Evolutionary conservation across 257 asterid genomes (phyloP), one percentile per base, ranked within the genome.

Genomic region (Anisodus tanguticus): DNA sequence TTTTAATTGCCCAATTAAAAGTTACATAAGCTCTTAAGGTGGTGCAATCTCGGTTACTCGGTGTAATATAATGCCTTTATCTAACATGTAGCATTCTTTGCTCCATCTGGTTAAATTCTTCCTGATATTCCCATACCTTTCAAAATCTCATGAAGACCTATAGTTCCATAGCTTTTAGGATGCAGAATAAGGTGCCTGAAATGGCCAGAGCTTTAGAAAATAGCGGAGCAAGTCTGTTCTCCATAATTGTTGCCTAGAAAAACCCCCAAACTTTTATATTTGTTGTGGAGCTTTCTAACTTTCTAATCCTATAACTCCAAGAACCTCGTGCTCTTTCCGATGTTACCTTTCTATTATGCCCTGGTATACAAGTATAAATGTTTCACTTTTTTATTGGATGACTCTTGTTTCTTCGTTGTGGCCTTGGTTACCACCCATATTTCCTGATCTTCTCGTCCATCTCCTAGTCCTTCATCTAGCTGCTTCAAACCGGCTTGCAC

Each of bases 161-260:
- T 26, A 77, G 49, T 53, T 53, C 81, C 4, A 3, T 22, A 74
- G 22, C 43, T 49, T 74, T 74, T 19, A 49, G 62, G 62, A 49
- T 49, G 62, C 62, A 74, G 58, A 12, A 57, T 26, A 54, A 77
- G 82, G 82, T 53, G 49, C 82, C 82, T 53, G 49, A 26, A 53
- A 77, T 53, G 47, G 64, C 31, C 64, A 31, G 64, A 53, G 3
- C 49, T 53, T 13, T 77, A 12, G 31, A 1, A 8, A 77, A 51
- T 39, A 53, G 49, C 31, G 82, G 16, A 12, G 8, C 49, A 53
- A 53, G 15, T 53, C 43, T 77, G 82, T 31, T 77, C 3, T 77
- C 15, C 26, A 2, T 53, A 77, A 22, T 26, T 26, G 47, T 11
- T 53, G 22, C 82, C 35, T 39, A 26, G 54, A 15, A n/a, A 71